Conservation (phyloP, 75 land plant genomes). For the Cryptomeria japonica region DNA sequence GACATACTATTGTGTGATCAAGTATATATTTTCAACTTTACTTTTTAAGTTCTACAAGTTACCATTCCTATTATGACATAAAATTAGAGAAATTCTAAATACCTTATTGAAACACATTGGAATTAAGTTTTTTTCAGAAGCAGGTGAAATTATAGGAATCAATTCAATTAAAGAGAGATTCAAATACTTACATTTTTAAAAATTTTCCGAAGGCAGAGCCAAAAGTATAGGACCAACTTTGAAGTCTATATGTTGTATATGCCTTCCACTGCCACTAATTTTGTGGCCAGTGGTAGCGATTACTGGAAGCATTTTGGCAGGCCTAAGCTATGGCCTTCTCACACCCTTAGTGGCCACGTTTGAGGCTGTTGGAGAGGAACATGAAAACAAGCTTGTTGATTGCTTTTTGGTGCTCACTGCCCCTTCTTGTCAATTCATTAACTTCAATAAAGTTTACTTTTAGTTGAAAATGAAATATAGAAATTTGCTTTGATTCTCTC, state of each 20-base stretch:
- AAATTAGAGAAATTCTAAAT: not conserved
- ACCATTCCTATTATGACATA: not conserved
- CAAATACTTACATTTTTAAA: not conserved
- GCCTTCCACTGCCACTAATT: slow-evolving; percentile 32
- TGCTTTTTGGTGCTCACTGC: slow-evolving; percentile 54
- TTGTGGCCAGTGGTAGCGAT: slow-evolving; percentile 60
- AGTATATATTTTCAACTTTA: slow-evolving; percentile 29
- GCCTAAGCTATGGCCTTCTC: slow-evolving; percentile 72
- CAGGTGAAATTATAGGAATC: not conserved
- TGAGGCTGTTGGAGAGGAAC: slow-evolving; percentile 82
- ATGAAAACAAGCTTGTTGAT: slow-evolving; percentile 42
- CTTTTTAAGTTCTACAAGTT: not conserved
- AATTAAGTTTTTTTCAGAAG: not conserved
- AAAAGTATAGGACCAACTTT: slow-evolving; percentile 50
- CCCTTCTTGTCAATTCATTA: not conserved
- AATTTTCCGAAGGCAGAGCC: slow-evolving; percentile 44
- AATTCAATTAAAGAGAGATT: not conserved
- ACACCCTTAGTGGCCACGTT: slow-evolving; percentile 81
- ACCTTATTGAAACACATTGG: not conserved
- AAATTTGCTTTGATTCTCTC: not conserved
- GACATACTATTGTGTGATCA: slow-evolving; percentile 58
- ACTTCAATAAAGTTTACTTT: not conserved
- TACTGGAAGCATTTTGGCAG: slow-evolving; percentile 61
- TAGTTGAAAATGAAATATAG: not conserved
- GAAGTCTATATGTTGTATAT: slow-evolving; percentile 37